Evolutionary conservation across 345 rosid genomes (phyloP).

Genomic region (Abelmoschus esculentus): DNA sequence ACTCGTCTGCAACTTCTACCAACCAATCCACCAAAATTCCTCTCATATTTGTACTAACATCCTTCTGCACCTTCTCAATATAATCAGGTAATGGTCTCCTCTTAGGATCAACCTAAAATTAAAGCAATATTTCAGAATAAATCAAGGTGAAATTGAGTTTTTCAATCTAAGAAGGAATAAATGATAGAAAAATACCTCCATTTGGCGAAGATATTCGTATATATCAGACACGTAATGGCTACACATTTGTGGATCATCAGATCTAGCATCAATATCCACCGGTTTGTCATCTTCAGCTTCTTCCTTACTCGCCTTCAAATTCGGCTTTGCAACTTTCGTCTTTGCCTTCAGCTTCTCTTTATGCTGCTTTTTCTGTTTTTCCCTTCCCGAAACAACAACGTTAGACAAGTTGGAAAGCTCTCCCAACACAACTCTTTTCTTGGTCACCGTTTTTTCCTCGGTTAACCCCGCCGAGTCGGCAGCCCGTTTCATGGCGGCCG

Average conservation of each 20-base stretch:
- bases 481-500: constrained; percentile 44
- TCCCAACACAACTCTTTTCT: constrained; percentile 64
- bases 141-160: not conserved
- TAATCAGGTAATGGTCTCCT: constrained; percentile 61
- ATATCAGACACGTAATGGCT: constrained; percentile 38
- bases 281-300: not conserved
- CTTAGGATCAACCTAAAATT: constrained; percentile 41
- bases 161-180: not conserved
- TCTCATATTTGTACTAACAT: constrained; percentile 57
- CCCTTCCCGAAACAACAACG: constrained; percentile 10
- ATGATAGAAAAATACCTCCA: constrained; percentile 36
- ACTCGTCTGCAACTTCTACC: constrained; percentile 77
- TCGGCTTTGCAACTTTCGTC: constrained; percentile 16
- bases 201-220: constrained; percentile 39
- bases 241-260: constrained; percentile 55
- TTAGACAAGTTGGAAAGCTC: constrained; percentile 47
- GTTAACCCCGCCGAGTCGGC: constrained; percentile 11
- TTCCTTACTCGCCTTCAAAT: not conserved
- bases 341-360: constrained; percentile 10
- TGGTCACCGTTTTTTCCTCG: constrained; percentile 22
- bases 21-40: constrained; percentile 81
- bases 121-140: no score
- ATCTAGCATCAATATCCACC: constrained; percentile 24
- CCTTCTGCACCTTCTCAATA: constrained; percentile 60
- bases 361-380: constrained; percentile 13